These are phyloP conservation scores for Oidiodendron maius DNA, from an alignment of 495 filamentous ascomycete species.

Conservation along the genomic window DNA sequence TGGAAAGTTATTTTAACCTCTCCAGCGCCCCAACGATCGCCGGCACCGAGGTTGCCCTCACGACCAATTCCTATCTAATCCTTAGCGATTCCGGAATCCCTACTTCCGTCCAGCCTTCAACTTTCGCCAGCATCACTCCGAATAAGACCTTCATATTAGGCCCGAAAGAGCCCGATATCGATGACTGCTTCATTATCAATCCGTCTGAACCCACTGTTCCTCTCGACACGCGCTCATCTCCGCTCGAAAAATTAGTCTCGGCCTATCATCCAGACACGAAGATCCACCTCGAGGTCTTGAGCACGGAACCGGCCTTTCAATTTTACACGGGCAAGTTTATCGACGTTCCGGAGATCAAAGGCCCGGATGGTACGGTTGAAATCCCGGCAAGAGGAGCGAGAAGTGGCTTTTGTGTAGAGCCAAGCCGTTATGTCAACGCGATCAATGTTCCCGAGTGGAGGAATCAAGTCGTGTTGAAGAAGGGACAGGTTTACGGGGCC, in stretches of 20 bases:
- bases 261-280: slow-evolving; percentile 65
- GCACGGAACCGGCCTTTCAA: slow-evolving; percentile 93
- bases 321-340: slow-evolving; percentile 89
- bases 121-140: slow-evolving; percentile 55
- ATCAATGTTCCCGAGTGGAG: slow-evolving; percentile 76
- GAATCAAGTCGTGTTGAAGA: slow-evolving; percentile 67
- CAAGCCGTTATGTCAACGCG: slow-evolving; percentile 84
- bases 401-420: slow-evolving; percentile 85
- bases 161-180: slow-evolving; percentile 62
- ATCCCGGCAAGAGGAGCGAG: slow-evolving; percentile 56
- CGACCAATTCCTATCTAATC: slow-evolving; percentile 67
- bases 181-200: slow-evolving; percentile 84
- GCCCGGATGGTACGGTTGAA: slow-evolving; percentile 44
- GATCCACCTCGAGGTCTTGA: slow-evolving; percentile 75
- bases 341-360: slow-evolving; percentile 52
- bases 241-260: slow-evolving; percentile 56
- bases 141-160: slow-evolving; percentile 65
- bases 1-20: slow-evolving; percentile 87
- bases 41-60: slow-evolving; percentile 68
- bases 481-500: slow-evolving; percentile 73
- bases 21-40: slow-evolving; percentile 58
- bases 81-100: slow-evolving; percentile 68
- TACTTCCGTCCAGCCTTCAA: slow-evolving; percentile 40
- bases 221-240: slow-evolving; percentile 66
- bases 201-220: slow-evolving; percentile 50